These are phyloP conservation scores for Botrytis tulipae DNA, from an alignment of 2,329 filamentous ascomycete species.

Conservation along the genomic window DNA sequence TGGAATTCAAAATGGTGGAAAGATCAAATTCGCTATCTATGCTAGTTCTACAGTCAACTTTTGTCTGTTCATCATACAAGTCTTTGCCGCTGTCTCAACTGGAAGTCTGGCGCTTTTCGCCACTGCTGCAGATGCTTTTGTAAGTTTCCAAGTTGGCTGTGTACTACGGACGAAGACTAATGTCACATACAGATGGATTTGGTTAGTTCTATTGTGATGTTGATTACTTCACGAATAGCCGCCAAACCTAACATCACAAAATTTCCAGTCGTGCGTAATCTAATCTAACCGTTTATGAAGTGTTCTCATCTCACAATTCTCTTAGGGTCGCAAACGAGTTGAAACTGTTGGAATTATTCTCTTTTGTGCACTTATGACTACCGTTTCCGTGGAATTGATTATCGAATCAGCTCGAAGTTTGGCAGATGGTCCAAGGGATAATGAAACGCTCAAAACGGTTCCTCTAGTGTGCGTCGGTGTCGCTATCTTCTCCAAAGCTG, in stretches of 20 bases:
- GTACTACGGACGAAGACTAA: neutral
- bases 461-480: constrained; percentile 74
- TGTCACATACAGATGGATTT: constrained; percentile 48
- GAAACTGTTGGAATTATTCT: constrained; percentile 95
- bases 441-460: constrained; percentile 60
- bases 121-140: constrained; percentile 88
- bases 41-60: constrained; percentile 78
- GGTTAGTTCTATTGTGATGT: constrained; percentile 82
- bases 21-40: constrained; percentile 48
- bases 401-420: constrained; percentile 80
- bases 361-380: constrained; percentile 94
- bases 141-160: neutral
- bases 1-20: constrained; percentile 33
- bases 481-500: constrained; percentile 82
- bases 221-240: constrained; percentile 84
- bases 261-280: constrained; percentile 16
- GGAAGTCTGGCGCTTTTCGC: constrained; percentile 95
- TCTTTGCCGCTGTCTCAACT: constrained; percentile 84
- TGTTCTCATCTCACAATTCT: neutral
- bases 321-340: constrained; percentile 53
- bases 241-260: constrained; percentile 55
- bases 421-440: constrained; percentile 46
- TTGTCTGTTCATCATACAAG: constrained; percentile 72
- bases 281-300: neutral
- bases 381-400: constrained; percentile 89